Evolutionary conservation across 139 green algal genomes (phyloP), one percentile per base, ranked within the genome.

Genomic region (Raphidocelis subcapitata): DNA sequence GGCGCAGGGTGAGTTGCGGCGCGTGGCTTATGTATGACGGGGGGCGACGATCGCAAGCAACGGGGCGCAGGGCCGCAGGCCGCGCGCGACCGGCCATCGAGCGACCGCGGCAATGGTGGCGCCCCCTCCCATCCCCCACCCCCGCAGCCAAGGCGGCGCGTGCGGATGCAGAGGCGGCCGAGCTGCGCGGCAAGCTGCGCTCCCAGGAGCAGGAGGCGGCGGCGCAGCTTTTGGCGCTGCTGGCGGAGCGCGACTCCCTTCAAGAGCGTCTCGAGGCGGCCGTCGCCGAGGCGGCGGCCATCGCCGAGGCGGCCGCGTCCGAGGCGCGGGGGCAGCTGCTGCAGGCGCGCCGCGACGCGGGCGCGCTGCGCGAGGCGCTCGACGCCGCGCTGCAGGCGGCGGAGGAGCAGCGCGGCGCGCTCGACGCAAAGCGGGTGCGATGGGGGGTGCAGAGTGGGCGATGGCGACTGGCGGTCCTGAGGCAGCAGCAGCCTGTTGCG

Each of bases 291-390:
- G 57, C 69, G 26, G 57, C 57, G 14, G 36, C 57, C 23, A 44
- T 57, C 60, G 69, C 69, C 47, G 69, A 75, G 31, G 69, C 69
- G 44, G 65, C 73, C 28, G 35, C 44, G 33, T 36, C 55, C 14
- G 33, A 67, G 18, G 57, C 65, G 15, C 26, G 54, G 63, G 68
- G 79, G 66, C 60, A 76, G 65, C 63, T 76, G n/a, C 20, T 75
- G 32, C 36, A 32, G 21, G 41, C 65, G 52, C 63, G 59, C 60
- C 33, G 57, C 29, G 59, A 29, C 0, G 69, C 57, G 2, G 69
- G 28, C 14, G 26, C n/a, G 5, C 41, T 49, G 41, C 41, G 41
- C 8, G 41, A 8, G 41, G 41, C 41, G 41, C 41, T 49, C 8
- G 41, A 49, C 41, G 41, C 41, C 8, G 41, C 41, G 41, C 41